A percentile compares a stretch with the other conserved stretches of the same genome.
These are phyloP conservation scores for Chalciporus sphaerocephalus DNA, from an alignment of 768 basidiomycete species.

Conservation along the genomic window DNA sequence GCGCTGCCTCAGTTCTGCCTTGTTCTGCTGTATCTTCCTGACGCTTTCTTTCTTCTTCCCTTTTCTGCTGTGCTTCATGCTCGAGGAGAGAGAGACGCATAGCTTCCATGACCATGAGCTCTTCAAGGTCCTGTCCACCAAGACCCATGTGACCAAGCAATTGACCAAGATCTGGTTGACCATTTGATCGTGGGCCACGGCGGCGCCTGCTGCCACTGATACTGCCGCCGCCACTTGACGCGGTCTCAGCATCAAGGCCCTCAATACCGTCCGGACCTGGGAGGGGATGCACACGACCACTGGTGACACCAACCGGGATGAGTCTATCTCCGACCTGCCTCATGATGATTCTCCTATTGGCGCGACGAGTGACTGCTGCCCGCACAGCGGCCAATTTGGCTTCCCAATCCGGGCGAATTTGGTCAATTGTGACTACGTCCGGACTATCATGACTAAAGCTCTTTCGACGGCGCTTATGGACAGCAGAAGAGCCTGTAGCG, in stretches of 20 bases:
- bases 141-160: slow-evolving; percentile 59
- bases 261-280: slow-evolving; percentile 51
- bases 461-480: slow-evolving; percentile 77
- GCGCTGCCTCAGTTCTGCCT: slow-evolving; percentile 28
- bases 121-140: slow-evolving; percentile 87
- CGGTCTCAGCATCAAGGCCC: slow-evolving; percentile 38
- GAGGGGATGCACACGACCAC: slow-evolving; percentile 73
- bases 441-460: slow-evolving; percentile 82
- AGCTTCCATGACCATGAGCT: slow-evolving; percentile 99
- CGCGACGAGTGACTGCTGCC: slow-evolving; percentile 92
- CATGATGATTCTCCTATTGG: slow-evolving; percentile 96
- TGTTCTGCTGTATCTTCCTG: slow-evolving; percentile 39
- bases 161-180: slow-evolving; percentile 59
- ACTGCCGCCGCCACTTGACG: slow-evolving; percentile 32
- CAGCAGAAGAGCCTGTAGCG: slow-evolving; percentile 35
- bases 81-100: slow-evolving; percentile 94
- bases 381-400: slow-evolving; percentile 89
- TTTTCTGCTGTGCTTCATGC: slow-evolving; percentile 88
- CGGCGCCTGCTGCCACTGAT: slow-evolving; percentile 50
- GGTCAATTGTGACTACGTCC: slow-evolving; percentile 91
- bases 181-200: slow-evolving; percentile 49
- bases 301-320: slow-evolving; percentile 94
- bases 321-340: slow-evolving; percentile 96
- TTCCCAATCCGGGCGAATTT: slow-evolving; percentile 98
- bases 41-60: slow-evolving; percentile 66